Evolutionary conservation across 2,329 filamentous ascomycete genomes (phyloP), one percentile per base, ranked within the genome.

Genomic region (Thelonectria rubi): DNA sequence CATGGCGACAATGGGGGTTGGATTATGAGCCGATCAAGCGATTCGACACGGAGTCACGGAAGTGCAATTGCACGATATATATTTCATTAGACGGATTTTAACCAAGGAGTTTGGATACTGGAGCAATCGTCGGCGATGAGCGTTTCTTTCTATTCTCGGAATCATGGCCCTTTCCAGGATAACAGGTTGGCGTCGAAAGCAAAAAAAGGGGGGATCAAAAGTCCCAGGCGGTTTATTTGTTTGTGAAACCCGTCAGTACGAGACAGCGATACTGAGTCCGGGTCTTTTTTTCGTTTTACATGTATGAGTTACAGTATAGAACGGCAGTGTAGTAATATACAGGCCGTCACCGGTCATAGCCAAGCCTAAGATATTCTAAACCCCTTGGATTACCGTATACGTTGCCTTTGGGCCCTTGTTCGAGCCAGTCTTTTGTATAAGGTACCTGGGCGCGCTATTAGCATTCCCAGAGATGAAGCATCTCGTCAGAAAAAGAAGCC

Each of bases 321-420:
- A 53, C 32, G 47, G 49, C 52, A 51, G 30, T 43, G 8, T 17
- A 52, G 21, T 26, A 53, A 55, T 55, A 55, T 39, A 37, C 46
- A 52, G n/a, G 21, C 43, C 54, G 37, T 26, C 37, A 62, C 59
- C 59, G 58, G 54, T 42, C 43, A 39, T 37, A 24, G 24, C 59
- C 55, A 58, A 62, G 59, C 59, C 49, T 24, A 24, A 48, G 15
- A 40, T 45, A 20, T 20, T 18, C 30, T 10, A n/a, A n/a, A n/a
- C n/a, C n/a, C n/a, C n/a, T n/a, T n/a, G n/a, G n/a, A n/a, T n/a
- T n/a, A n/a, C n/a, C n/a, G n/a, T n/a, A n/a, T n/a, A n/a, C n/a
- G n/a, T n/a, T n/a, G n/a, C n/a, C n/a, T n/a, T n/a, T 17, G 15
- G 42, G 46, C 10, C 9, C 18, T 21, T 46, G 42, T 7, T 24